A percentile compares a stretch with the other conserved stretches of the same genome.
These are phyloP conservation scores for Lentinula aciculospora DNA, from an alignment of 768 basidiomycete species.

Conservation along the genomic window DNA sequence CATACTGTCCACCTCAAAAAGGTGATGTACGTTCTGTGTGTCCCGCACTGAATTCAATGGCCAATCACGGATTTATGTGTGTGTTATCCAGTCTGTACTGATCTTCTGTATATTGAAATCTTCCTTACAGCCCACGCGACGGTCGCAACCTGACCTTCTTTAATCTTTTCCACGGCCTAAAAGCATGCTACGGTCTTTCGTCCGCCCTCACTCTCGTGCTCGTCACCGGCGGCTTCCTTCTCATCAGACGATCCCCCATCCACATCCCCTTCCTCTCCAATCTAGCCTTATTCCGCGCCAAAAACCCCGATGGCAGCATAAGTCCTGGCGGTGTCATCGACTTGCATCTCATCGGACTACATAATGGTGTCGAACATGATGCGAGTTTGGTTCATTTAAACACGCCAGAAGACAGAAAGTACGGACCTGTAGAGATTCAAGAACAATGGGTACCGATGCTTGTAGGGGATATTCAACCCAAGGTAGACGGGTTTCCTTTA, in stretches of 20 bases:
- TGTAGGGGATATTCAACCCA: constrained; percentile 23
- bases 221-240: constrained; percentile 38
- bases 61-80: constrained; percentile 48
- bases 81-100: constrained; percentile 12
- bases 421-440: constrained; percentile 38
- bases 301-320: constrained; percentile 1
- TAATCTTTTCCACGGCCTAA: constrained; percentile 36
- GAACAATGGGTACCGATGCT: constrained; percentile 31
- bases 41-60: constrained; percentile 45
- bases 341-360: constrained; percentile 38
- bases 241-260: constrained; percentile 30
- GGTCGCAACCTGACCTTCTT: constrained; percentile 43
- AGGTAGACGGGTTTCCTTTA: constrained; percentile 21
- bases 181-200: constrained; percentile 47
- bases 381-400: constrained; percentile 55
- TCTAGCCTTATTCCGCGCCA: neutral
- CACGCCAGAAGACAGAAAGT: constrained; percentile 29
- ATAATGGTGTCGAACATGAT: constrained; percentile 51
- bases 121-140: constrained; percentile 37
- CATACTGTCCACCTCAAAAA: constrained; percentile 8
- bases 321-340: constrained; percentile 5
- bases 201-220: constrained; percentile 41
- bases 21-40: constrained; percentile 40
- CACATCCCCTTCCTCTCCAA: constrained; percentile 19
- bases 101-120: neutral